These are phyloP conservation scores for Phylloporus gajari DNA, from an alignment of 1,284 basidiomycete genomes.

Conservation along the genomic window DNA sequence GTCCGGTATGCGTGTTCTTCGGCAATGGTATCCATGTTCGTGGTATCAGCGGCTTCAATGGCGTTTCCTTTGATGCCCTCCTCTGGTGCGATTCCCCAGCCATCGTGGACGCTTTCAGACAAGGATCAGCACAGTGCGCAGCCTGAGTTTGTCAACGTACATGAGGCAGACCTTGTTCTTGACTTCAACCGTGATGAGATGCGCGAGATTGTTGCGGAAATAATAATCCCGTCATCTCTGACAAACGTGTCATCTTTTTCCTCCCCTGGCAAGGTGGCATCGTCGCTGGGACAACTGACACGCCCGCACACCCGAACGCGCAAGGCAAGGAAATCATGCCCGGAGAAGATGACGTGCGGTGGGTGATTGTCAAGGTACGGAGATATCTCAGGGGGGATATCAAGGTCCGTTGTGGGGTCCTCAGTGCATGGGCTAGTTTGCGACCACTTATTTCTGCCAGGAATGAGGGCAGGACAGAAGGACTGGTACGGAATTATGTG, in stretches of 20 bases:
- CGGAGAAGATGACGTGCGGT: constrained; percentile 95
- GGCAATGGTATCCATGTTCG: constrained; percentile 87
- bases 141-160: constrained; percentile 54
- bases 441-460: constrained; percentile 87
- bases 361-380: constrained; percentile 94
- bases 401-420: constrained; percentile 93
- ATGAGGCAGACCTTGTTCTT: constrained; percentile 93
- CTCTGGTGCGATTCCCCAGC: constrained; percentile 83
- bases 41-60: constrained; percentile 83
- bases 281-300: constrained; percentile 97
- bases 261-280: constrained; percentile 98
- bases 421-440: constrained; percentile 94
- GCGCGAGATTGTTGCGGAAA: too few relatives aligned
- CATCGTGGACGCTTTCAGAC: constrained; percentile 84
- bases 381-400: constrained; percentile 93
- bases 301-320: constrained; percentile 77
- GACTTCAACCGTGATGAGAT: constrained; percentile 55
- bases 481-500: constrained; percentile 94
- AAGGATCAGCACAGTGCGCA: constrained; percentile 8
- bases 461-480: constrained; percentile 77
- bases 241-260: constrained; percentile 99
- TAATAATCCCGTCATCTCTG: constrained; percentile 94
- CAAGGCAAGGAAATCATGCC: constrained; percentile 74
- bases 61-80: constrained; percentile 85
- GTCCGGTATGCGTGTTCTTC: constrained; percentile 78